A percentile compares a stretch with the other conserved stretches of the same genome.
Evolutionary conservation across 2,329 filamentous ascomycete genomes (phyloP).

Genomic region (Xylariaceae sp.): DNA sequence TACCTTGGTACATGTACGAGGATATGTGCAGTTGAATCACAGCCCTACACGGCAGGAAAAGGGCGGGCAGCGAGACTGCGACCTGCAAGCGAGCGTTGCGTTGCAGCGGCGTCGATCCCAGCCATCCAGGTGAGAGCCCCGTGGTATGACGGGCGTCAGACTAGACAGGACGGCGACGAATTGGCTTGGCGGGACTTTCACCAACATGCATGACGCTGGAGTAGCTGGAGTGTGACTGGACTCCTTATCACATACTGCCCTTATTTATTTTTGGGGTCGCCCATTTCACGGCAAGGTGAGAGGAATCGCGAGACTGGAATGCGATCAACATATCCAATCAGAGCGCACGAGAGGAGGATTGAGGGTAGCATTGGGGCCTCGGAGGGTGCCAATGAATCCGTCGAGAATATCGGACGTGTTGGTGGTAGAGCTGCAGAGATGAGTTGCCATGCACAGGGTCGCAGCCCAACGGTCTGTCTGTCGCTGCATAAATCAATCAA

Average conservation of each 20-base stretch:
- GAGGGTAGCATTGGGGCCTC: background rate
- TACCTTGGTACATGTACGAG: too few relatives aligned
- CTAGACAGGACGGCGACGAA: background rate
- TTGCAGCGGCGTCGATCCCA: background rate
- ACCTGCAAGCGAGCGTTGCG: too few relatives aligned
- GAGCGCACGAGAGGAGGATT: too few relatives aligned
- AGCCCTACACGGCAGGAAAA: too few relatives aligned
- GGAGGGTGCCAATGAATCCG: background rate
- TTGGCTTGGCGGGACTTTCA: slow-evolving; percentile 1
- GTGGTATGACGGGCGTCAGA: too few relatives aligned
- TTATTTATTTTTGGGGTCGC: slow-evolving; percentile 2
- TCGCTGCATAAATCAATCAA: slow-evolving; percentile 5
- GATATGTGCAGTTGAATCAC: too few relatives aligned
- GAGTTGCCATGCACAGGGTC: background rate
- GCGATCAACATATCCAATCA: too few relatives aligned
- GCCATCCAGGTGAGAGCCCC: background rate
- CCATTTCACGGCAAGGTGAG: too few relatives aligned
- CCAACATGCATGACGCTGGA: background rate
- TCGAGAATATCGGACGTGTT: slow-evolving; percentile 1
- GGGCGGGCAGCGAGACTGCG: too few relatives aligned
- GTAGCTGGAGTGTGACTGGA: background rate
- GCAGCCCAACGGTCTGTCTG: slow-evolving; percentile 2
- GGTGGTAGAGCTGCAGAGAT: slow-evolving; percentile 12
- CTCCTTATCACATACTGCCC: slow-evolving; percentile 6
- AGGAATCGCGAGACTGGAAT: too few relatives aligned